These are phyloP conservation scores for Hypomyces rosellus DNA, from an alignment of 2,329 filamentous ascomycete genomes.

Conservation along the genomic window DNA sequence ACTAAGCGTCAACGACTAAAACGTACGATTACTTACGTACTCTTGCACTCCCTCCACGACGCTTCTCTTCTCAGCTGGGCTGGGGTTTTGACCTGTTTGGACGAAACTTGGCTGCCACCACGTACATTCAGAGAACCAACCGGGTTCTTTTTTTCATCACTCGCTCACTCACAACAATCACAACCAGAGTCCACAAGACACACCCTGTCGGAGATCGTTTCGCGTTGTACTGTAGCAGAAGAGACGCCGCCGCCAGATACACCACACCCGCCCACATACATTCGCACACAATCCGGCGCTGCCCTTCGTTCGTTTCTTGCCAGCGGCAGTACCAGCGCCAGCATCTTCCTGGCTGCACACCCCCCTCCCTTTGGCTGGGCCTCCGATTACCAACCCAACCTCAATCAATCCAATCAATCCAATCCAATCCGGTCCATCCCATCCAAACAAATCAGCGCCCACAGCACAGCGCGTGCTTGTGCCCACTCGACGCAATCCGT, in stretches of 20 bases:
- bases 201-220: neutral
- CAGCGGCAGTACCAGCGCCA: no score
- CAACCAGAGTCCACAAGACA: no score
- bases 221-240: no score
- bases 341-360: neutral
- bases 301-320: neutral
- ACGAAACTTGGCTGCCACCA: constrained; percentile 1
- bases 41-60: neutral
- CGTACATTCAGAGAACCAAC: neutral
- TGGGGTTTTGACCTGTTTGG: constrained; percentile 6
- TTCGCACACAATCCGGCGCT: neutral
- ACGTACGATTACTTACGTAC: no score
- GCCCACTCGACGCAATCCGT: constrained; percentile 7
- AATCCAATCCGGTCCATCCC: constrained; percentile 4
- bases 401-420: no score
- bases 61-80: constrained; percentile 9
- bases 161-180: no score
- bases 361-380: neutral
- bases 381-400: neutral
- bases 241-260: no score
- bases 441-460: constrained; percentile 10
- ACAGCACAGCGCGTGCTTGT: constrained; percentile 4
- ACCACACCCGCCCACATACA: neutral
- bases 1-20: no score
- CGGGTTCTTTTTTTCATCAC: neutral